Percentiles rank a stretch among this genome's conserved stretches.
phyloP scores from a whole-genome alignment of 805 yeast species.

The Yarrowia yakushimensis region DNA sequence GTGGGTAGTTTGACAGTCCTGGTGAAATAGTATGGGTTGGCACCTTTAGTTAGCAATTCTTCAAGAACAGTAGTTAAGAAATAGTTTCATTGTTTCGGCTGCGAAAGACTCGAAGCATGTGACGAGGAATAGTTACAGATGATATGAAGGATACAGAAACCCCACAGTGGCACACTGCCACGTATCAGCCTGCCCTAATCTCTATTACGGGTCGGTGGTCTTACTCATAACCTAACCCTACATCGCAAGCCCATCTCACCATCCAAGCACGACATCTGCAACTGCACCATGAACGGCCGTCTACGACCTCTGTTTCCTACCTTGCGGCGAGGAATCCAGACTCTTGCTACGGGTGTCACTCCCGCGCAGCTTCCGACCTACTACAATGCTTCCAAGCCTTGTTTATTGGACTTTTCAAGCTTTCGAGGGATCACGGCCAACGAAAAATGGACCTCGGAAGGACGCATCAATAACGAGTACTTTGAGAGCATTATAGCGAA shows the following conservation, averaged over 20 bases:
- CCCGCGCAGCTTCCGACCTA: constrained; percentile 8
- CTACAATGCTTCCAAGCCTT: constrained; percentile 15
- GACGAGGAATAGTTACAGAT: too few relatives aligned
- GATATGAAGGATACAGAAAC: too few relatives aligned
- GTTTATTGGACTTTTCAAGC: background rate
- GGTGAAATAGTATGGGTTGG: background rate
- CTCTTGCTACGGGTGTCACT: background rate
- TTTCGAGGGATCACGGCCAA: background rate
- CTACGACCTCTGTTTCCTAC: background rate
- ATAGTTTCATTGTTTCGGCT: too few relatives aligned
- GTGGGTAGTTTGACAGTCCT: background rate
- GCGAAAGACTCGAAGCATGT: too few relatives aligned
- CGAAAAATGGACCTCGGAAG: background rate
- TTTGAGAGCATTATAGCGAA: constrained; percentile 7
- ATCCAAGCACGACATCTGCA: background rate
- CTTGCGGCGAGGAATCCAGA: background rate
- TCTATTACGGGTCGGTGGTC: too few relatives aligned
- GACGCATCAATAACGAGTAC: constrained; percentile 1
- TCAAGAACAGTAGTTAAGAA: too few relatives aligned
- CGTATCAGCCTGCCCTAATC: too few relatives aligned
- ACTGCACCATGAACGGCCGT: background rate
- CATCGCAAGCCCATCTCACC: background rate
- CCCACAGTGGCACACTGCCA: too few relatives aligned
- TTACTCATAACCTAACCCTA: background rate
- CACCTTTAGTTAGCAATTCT: too few relatives aligned